Evolutionary conservation across 208 protist genomes (phyloP).

Genomic region (Porcisia deanei): DNA sequence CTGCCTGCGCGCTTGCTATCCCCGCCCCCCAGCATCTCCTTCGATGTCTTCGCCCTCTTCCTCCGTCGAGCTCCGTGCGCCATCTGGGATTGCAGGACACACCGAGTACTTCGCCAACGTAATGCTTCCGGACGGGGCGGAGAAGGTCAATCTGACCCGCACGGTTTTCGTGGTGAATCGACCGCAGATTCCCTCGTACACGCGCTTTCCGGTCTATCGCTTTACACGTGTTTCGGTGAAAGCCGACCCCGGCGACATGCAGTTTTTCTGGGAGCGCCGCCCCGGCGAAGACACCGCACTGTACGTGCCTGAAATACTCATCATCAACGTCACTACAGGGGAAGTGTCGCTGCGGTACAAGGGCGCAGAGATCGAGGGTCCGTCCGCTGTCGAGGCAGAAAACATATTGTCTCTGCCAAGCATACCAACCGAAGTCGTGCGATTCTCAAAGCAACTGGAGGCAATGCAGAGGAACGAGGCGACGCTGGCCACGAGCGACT

Average conservation of each 20-base stretch:
- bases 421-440: conserved; percentile 24
- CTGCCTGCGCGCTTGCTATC: conserved; percentile 61
- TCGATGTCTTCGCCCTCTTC: neutral
- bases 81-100: conserved; percentile 30
- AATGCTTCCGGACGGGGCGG: conserved; percentile 83
- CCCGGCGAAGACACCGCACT: conserved; percentile 18
- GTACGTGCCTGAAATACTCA: conserved; percentile 39
- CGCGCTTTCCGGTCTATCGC: conserved; percentile 59
- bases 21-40: conserved; percentile 7
- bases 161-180: conserved; percentile 77
- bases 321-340: conserved; percentile 31
- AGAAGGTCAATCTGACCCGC: conserved; percentile 57
- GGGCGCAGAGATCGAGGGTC: conserved; percentile 27
- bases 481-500: conserved; percentile 9
- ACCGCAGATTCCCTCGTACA: conserved; percentile 23
- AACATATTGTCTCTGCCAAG: conserved; percentile 34
- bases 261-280: conserved; percentile 25
- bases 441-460: conserved; percentile 36
- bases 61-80: conserved; percentile 6
- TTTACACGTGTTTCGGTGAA: conserved; percentile 20
- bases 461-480: conserved; percentile 33
- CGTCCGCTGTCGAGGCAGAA: conserved; percentile 23
- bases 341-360: conserved; percentile 44
- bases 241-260: neutral
- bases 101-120: conserved; percentile 71